These are phyloP conservation scores for rapeseed (Brassica napus) DNA, from an alignment of 345 rosid species.

Conservation along the genomic window Da-Ae NC_063445.1:2356501-2357000, in stretches of 20 bases:
- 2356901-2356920: slow-evolving; percentile 5
- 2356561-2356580: slow-evolving; percentile 52
- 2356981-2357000: not conserved
- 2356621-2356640: slow-evolving; percentile 72
- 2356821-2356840: slow-evolving; percentile 10
- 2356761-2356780: not conserved
- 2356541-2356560: slow-evolving; percentile 91
- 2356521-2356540: slow-evolving; percentile 97
- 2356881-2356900: not conserved
- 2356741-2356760: not conserved
- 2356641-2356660: slow-evolving; percentile 81
- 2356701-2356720: slow-evolving; percentile 24
- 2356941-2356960: slow-evolving; percentile 1
- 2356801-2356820: not conserved
- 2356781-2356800: not conserved
- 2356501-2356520: slow-evolving; percentile 77
- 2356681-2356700: slow-evolving; percentile 15
- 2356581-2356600: slow-evolving; percentile 60
- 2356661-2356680: slow-evolving; percentile 89
- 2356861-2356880: slow-evolving; percentile 19
- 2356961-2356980: slow-evolving; percentile 7
- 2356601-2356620: slow-evolving; percentile 89
- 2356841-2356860: slow-evolving; percentile 8
- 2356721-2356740: slow-evolving; percentile 10
- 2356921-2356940: slow-evolving; percentile 6